Percentiles rank a stretch among this genome's conserved stretches.
These are phyloP conservation scores for Phyllosticta citribraziliensis DNA, from an alignment of 2,329 filamentous ascomycete species.

Conservation along the genomic window DNA sequence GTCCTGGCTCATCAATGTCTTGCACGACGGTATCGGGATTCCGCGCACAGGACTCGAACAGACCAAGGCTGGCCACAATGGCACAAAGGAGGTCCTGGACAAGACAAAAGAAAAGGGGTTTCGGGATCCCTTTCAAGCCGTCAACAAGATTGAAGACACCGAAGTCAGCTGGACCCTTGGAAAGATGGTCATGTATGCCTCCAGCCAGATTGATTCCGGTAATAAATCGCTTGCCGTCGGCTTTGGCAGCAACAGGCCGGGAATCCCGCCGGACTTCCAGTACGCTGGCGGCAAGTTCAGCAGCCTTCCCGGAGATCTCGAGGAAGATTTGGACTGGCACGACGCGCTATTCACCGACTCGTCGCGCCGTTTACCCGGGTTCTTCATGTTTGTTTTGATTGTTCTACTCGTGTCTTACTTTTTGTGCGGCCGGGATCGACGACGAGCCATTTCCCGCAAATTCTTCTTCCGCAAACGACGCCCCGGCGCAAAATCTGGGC, in stretches of 20 bases:
- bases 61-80: conserved; percentile 49
- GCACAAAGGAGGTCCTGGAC: conserved; percentile 59
- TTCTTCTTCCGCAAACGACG: conserved; percentile 30
- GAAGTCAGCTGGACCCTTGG: conserved; percentile 97
- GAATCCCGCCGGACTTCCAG: conserved; percentile 69
- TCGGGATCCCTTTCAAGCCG: conserved; percentile 77
- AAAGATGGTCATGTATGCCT: conserved; percentile 91
- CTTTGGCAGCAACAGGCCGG: conserved; percentile 74
- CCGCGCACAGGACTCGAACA: conserved; percentile 74
- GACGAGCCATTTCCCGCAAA: conserved; percentile 47
- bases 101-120: conserved; percentile 65
- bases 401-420: conserved; percentile 60
- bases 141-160: conserved; percentile 81
- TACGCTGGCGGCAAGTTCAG: conserved; percentile 55
- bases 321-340: conserved; percentile 45
- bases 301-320: conserved; percentile 28
- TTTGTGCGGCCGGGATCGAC: conserved; percentile 69
- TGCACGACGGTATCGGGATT: conserved; percentile 92
- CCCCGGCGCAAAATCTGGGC: neutral
- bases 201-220: conserved; percentile 56
- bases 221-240: conserved; percentile 64
- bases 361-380: conserved; percentile 59
- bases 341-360: conserved; percentile 53
- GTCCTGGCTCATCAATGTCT: conserved; percentile 91
- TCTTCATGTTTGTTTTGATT: conserved; percentile 69